These are phyloP conservation scores for Linaria vulgaris DNA, from an alignment of 257 asterid species.

Conservation along the genomic window DNA sequence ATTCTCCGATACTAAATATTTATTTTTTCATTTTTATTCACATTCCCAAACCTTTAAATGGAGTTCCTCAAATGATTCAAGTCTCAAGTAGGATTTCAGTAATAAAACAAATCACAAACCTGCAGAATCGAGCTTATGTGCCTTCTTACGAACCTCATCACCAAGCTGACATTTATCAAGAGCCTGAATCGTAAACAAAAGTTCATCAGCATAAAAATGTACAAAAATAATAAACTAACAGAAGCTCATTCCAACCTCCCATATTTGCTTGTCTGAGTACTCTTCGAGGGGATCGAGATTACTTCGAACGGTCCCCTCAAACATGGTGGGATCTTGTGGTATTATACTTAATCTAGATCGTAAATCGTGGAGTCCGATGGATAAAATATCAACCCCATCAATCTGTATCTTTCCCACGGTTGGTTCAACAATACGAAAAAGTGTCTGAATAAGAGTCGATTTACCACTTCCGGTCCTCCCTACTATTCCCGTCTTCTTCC, in stretches of 20 bases:
- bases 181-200: slow-evolving; percentile 42
- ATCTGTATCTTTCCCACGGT: slow-evolving; percentile 59
- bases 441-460: slow-evolving; percentile 89
- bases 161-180: slow-evolving; percentile 97
- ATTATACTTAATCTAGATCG: slow-evolving; percentile 82
- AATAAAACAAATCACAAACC: slow-evolving; percentile 40
- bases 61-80: no score
- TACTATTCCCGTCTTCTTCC: slow-evolving; percentile 80
- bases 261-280: slow-evolving; percentile 72
- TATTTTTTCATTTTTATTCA: slow-evolving; percentile 33
- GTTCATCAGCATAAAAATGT: neutral
- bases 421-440: slow-evolving; percentile 88
- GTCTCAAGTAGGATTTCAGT: no score
- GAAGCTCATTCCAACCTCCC: slow-evolving; percentile 61
- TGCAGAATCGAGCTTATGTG: slow-evolving; percentile 71
- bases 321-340: slow-evolving; percentile 99
- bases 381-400: slow-evolving; percentile 58
- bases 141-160: slow-evolving; percentile 76
- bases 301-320: slow-evolving; percentile 79
- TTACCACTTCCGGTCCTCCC: slow-evolving; percentile 99
- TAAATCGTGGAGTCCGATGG: slow-evolving; percentile 81
- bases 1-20: slow-evolving; percentile 80
- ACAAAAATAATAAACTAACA: neutral
- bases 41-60: no score
- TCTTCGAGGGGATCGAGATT: slow-evolving; percentile 91